phyloP scores from a whole-genome alignment of 1,139 yeast species.

The Oligophagozyma castellii region DNA sequence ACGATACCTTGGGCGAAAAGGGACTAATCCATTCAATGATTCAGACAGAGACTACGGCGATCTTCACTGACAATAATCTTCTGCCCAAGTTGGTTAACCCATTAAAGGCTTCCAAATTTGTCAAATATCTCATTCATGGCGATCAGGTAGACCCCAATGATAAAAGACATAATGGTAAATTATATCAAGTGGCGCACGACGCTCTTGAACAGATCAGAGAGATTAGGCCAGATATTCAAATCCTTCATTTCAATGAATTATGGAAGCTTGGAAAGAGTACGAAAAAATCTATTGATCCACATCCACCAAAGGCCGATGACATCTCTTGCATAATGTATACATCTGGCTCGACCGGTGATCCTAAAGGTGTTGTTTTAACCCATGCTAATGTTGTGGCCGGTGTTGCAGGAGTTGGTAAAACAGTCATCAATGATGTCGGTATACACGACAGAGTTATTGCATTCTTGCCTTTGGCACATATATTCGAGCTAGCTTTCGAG shows the following conservation, averaged over 20 bases:
- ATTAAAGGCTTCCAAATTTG: slow-evolving; percentile 44
- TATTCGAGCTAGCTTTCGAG: slow-evolving; percentile 86
- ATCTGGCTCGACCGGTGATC: slow-evolving; percentile 95
- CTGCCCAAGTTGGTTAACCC: slow-evolving; percentile 58
- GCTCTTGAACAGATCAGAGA: slow-evolving; percentile 47
- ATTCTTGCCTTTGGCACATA: slow-evolving; percentile 91
- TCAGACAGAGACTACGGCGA: slow-evolving; percentile 65
- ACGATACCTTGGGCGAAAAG: slow-evolving; percentile 87
- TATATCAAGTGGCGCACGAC: slow-evolving; percentile 40
- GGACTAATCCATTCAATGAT: slow-evolving; percentile 80
- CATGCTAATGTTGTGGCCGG: slow-evolving; percentile 75
- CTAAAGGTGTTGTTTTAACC: slow-evolving; percentile 87
- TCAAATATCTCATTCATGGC: slow-evolving; percentile 59
- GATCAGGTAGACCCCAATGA: slow-evolving; percentile 51
- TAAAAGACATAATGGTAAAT: slow-evolving; percentile 47
- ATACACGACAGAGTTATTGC: slow-evolving; percentile 62
- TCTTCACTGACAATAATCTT: slow-evolving; percentile 73
- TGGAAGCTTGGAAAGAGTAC: slow-evolving; percentile 45
- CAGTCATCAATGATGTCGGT: slow-evolving; percentile 40
- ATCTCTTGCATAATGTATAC: slow-evolving; percentile 93
- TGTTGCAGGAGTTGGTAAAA: slow-evolving; percentile 63
- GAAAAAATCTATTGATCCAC: slow-evolving; percentile 21
- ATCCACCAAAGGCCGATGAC: slow-evolving; percentile 58
- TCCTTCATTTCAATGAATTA: slow-evolving; percentile 55
- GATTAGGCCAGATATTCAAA: slow-evolving; percentile 62